A percentile compares a stretch with the other conserved stretches of the same genome.
phyloP scores from a whole-genome alignment of 352 stramenopile genomes.

The Phytophthora pisi region DNA sequence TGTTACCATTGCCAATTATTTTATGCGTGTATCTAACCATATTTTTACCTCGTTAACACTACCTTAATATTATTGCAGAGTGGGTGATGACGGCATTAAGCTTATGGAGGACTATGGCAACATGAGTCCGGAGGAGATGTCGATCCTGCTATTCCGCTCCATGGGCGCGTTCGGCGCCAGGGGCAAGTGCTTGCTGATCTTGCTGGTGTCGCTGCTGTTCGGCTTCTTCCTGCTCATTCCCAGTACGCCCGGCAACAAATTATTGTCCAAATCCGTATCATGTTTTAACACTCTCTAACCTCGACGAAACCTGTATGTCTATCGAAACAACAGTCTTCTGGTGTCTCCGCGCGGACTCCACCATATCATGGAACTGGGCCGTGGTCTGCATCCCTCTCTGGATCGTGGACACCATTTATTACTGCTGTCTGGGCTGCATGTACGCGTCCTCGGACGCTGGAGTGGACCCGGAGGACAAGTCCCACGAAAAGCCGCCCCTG shows the following conservation, averaged over 20 bases:
- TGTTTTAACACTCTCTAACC: constrained; percentile 16
- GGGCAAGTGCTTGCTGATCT: constrained; percentile 75
- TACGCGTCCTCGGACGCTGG: constrained; percentile 48
- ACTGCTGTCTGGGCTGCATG: constrained; percentile 77
- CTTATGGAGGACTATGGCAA: constrained; percentile 88
- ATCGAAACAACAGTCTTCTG: constrained; percentile 64
- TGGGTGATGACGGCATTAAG: constrained; percentile 90
- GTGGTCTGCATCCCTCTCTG: constrained; percentile 84
- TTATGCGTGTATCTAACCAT: background rate
- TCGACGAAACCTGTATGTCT: constrained; percentile 16
- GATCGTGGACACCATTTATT: constrained; percentile 76
- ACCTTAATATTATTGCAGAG: constrained; percentile 36
- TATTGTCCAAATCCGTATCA: constrained; percentile 14
- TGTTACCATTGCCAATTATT: background rate
- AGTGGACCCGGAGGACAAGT: constrained; percentile 68
- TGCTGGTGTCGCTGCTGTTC: constrained; percentile 76
- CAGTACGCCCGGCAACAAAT: constrained; percentile 47
- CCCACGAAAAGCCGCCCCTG: constrained; percentile 48
- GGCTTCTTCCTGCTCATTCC: constrained; percentile 88
- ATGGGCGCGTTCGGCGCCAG: constrained; percentile 71
- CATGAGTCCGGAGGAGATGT: constrained; percentile 82
- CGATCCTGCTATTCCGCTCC: constrained; percentile 70
- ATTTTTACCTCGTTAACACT: background rate
- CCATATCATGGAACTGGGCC: constrained; percentile 78
- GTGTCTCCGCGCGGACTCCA: constrained; percentile 79